Evolutionary conservation across 2,329 filamentous ascomycete species (phyloP), one percentile per base, ranked within the genome.

Genomic region (Gaeumannomyces tritici): DNA sequence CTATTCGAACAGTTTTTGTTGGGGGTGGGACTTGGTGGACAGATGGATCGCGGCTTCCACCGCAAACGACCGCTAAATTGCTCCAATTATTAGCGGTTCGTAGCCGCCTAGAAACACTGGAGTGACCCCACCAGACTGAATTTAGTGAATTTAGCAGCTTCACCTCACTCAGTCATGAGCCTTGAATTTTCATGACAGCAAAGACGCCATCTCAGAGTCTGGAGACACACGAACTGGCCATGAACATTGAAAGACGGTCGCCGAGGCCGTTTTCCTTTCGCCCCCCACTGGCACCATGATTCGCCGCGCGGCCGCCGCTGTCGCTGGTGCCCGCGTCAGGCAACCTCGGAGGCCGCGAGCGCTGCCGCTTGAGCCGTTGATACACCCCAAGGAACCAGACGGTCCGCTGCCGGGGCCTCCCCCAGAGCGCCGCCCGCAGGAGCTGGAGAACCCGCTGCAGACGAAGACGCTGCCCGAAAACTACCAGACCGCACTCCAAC

Each of bases 401-500:
- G 2, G 4, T 4, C 27, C 24, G 12, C 8, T 51, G 6, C 55
- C 55, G 26, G 12, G 28, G 55, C 18, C 55, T 8, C 3, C 35
- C 21, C 18, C 47, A 21, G 18, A 9, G 6, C 28, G 11, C 27
- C 58, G 35, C 26, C 35, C n/a, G 35, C 26, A 15, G 13, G 35
- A 60, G 21, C 24, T 1, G 42, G 18, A n/a, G 42, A 6, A 18
- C 42, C 42, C 9, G 42, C n/a, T 21, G 42, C 42, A 42, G 35
- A 35, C n/a, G 26, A 29, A 24, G 26, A 13, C n/a, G 35, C 26
- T 60, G 5, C 35, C 24, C 11, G 54, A 61, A 31, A 75, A 74
- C 27, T 85, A 85, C 67, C 74, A 88, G 75, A 84, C 86, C 67
- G 92, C 92, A 51, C 85, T 96, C 54, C 74, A 81, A 62, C 86